Conservation (phyloP, 768 basidiomycete genomes). For the Kwoniella heveanensis region DNA sequence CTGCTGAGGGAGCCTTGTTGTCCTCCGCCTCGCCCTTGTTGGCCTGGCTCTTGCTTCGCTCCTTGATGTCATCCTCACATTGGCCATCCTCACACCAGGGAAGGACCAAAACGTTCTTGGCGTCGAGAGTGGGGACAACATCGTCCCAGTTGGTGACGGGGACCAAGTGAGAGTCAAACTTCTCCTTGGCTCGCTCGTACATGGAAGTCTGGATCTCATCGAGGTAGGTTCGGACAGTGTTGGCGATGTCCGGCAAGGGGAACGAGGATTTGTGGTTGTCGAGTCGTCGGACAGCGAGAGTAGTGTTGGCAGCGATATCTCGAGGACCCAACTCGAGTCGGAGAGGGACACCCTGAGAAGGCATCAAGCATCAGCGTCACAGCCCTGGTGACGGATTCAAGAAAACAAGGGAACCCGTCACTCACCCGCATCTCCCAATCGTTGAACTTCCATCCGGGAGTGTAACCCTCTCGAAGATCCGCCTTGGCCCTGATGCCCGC, state of each 20-base stretch:
- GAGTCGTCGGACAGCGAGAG: slow-evolving; percentile 84
- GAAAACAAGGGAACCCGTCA: too few species aligned
- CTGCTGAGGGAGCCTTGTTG: slow-evolving; percentile 93
- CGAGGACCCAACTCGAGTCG: slow-evolving; percentile 96
- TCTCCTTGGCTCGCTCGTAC: slow-evolving; percentile 74
- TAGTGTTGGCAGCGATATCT: slow-evolving; percentile 71
- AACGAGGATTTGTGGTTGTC: slow-evolving; percentile 67
- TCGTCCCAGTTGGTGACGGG: slow-evolving; percentile 85
- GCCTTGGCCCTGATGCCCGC: slow-evolving; percentile 80
- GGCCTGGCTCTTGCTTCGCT: slow-evolving; percentile 73
- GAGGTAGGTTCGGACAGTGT: slow-evolving; percentile 67
- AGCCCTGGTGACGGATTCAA: too few species aligned
- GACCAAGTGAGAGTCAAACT: slow-evolving; percentile 71
- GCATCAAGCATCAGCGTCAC: too few species aligned
- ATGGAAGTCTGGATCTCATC: slow-evolving; percentile 86
- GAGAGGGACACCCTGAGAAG: slow-evolving; percentile 81
- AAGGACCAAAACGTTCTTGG: slow-evolving; percentile 80
- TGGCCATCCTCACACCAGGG: slow-evolving; percentile 94
- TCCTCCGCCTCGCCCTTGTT: slow-evolving; percentile 81
- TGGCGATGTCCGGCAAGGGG: slow-evolving; percentile 60
- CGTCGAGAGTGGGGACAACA: slow-evolving; percentile 84
- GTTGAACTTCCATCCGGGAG: slow-evolving; percentile 98
- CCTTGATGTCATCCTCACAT: slow-evolving; percentile 99
- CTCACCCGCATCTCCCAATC: slow-evolving; percentile 96
- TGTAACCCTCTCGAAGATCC: slow-evolving; percentile 92